phyloP scores from a whole-genome alignment of 2,329 filamentous ascomycete species.

The Alternaria postmessia region DNA sequence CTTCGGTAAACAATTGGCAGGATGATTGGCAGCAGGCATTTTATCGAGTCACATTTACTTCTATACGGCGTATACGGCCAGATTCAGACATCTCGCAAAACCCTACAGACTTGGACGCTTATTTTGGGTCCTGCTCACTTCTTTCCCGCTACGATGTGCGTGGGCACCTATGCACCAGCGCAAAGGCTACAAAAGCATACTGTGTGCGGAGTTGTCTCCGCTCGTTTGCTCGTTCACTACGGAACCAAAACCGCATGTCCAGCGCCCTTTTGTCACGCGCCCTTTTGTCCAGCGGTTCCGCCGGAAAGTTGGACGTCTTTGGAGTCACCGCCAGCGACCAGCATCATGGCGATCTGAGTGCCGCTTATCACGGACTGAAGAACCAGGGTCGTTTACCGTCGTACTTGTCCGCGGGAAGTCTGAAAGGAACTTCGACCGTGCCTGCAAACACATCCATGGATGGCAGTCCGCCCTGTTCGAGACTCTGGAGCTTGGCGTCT shows the following conservation, averaged over 20 bases:
- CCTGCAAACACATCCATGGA: constrained; percentile 62
- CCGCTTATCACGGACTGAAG: constrained; percentile 34
- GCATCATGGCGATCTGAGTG: not conserved
- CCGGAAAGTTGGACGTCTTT: not conserved
- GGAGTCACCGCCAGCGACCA: not conserved
- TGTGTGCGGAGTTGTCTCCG: not conserved
- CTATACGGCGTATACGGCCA: not conserved
- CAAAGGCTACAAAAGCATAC: not conserved
- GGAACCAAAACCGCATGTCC: not conserved
- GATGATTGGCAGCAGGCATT: constrained; percentile 11
- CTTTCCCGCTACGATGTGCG: not conserved
- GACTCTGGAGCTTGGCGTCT: constrained; percentile 20
- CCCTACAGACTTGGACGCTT: not conserved
- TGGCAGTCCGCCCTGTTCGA: constrained; percentile 28
- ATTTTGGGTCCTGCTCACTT: not conserved
- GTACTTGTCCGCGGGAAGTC: constrained; percentile 64
- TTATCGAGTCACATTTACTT: not conserved
- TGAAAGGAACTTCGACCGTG: constrained; percentile 70
- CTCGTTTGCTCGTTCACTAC: not conserved
- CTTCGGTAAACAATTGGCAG: not conserved
- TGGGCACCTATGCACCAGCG: not conserved
- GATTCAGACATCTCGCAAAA: not conserved
- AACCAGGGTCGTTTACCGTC: constrained; percentile 57
- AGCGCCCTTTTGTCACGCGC: not conserved
- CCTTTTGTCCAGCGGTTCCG: not conserved